Conservation (phyloP, 345 rosid species). For the Jatropha curcas region DNA sequence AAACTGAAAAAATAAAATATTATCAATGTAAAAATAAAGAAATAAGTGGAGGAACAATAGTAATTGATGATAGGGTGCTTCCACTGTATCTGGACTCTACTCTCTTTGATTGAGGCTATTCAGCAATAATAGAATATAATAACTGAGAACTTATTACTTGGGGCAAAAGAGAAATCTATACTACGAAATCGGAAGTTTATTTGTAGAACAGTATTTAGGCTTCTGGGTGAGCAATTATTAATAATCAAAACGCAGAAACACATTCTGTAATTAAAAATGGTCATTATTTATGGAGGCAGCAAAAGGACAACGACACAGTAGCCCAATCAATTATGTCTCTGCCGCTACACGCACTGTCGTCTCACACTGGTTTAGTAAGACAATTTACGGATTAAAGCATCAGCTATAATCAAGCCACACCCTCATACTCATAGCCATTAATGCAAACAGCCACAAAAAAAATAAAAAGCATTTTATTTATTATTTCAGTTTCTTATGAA, state of each 20-base stretch:
- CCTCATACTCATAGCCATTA: background rate
- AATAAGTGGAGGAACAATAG: too few relatives aligned
- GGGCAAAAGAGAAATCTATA: background rate
- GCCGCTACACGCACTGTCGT: background rate
- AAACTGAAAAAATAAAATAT: too few relatives aligned
- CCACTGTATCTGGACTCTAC: too few relatives aligned
- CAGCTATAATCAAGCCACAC: background rate
- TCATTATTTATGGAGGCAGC: background rate
- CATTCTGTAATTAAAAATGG: too few relatives aligned
- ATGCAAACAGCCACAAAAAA: too few relatives aligned
- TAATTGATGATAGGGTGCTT: too few relatives aligned
- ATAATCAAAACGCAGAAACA: background rate
- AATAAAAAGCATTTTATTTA: too few relatives aligned
- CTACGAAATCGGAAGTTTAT: background rate
- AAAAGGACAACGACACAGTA: background rate
- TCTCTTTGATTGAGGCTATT: background rate
- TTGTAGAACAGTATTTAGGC: background rate
- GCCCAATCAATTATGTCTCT: background rate
- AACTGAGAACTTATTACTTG: background rate
- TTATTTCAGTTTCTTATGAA: too few relatives aligned
- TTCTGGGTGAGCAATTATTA: background rate
- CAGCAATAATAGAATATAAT: background rate
- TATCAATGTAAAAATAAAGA: too few relatives aligned
- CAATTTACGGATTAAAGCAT: background rate
- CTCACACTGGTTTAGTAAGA: background rate